phyloP scores from a whole-genome alignment of 768 basidiomycete genomes.

The Suillus weaverae region DNA sequence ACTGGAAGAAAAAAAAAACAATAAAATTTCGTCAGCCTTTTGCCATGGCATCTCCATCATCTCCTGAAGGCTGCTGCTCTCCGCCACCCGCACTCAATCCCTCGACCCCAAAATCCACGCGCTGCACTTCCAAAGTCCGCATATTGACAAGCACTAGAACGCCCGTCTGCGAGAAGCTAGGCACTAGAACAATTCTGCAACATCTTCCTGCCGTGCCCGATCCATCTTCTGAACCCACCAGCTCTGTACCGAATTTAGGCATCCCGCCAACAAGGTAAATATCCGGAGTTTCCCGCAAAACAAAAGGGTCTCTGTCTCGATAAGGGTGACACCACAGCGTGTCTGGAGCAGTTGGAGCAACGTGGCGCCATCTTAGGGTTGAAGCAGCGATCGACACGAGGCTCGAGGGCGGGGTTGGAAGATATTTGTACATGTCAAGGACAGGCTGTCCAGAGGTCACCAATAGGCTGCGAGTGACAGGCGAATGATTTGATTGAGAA shows the following conservation, averaged over 20 bases:
- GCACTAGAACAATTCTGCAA: slow-evolving; percentile 79
- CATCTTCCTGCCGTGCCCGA: slow-evolving; percentile 31
- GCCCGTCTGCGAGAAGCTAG: slow-evolving; percentile 78
- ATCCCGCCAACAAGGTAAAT: slow-evolving; percentile 94
- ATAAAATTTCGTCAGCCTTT: slow-evolving; percentile 19
- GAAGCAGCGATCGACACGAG: slow-evolving; percentile 71
- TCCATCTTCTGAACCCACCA: slow-evolving; percentile 48
- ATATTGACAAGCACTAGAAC: slow-evolving; percentile 78
- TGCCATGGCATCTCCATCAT: slow-evolving; percentile 22
- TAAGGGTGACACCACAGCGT: slow-evolving; percentile 99
- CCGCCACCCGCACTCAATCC: slow-evolving; percentile 31
- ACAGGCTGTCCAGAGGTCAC: slow-evolving; percentile 91
- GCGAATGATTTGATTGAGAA: slow-evolving; percentile 14
- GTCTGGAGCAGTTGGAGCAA: slow-evolving; percentile 98
- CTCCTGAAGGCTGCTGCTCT: slow-evolving; percentile 8
- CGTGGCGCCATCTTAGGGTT: slow-evolving; percentile 90
- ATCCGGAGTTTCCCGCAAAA: slow-evolving; percentile 82
- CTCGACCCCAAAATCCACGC: slow-evolving; percentile 53
- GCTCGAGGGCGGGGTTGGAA: slow-evolving; percentile 69
- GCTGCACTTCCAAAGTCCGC: slow-evolving; percentile 68
- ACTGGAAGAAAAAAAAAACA: background rate
- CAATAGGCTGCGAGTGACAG: slow-evolving; percentile 59
- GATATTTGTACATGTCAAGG: slow-evolving; percentile 94
- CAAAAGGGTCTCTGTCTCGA: slow-evolving; percentile 83
- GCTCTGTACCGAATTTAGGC: slow-evolving; percentile 72